Percentiles rank a stretch among this genome's conserved stretches.
Evolutionary conservation across 345 rosid species (phyloP).

Genomic region (Corymbia maculata): DNA sequence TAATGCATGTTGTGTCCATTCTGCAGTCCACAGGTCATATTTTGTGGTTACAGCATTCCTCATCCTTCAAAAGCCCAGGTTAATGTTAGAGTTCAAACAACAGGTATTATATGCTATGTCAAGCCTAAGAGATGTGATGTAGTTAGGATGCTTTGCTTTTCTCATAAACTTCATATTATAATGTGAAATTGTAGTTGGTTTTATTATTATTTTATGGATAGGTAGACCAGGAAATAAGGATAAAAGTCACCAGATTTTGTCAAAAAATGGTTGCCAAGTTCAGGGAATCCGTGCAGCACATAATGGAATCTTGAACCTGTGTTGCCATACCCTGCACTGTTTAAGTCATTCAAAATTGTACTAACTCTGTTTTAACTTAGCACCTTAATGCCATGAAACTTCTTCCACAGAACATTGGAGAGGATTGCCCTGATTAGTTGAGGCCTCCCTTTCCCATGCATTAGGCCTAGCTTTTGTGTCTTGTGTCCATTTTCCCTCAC

Average conservation of each 20-base stretch:
- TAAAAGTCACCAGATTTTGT: not conserved
- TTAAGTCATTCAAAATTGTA: not conserved
- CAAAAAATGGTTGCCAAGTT: not conserved
- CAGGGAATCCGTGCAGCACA: not conserved
- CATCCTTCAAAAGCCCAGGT: conserved; percentile 84
- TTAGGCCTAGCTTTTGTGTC: not conserved
- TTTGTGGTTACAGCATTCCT: conserved; percentile 77
- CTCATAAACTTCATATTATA: not conserved
- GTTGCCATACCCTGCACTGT: not conserved
- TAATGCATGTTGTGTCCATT: not conserved
- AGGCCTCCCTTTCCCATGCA: not conserved
- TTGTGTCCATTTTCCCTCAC: not conserved
- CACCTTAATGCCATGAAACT: not conserved
- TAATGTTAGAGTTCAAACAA: conserved; percentile 75
- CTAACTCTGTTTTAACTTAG: not conserved
- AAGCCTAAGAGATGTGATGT: not conserved
- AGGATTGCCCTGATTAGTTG: not conserved
- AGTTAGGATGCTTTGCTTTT: not conserved
- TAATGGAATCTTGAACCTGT: not conserved
- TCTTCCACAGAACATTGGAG: not conserved
- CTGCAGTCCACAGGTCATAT: conserved; percentile 70
- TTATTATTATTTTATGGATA: not conserved
- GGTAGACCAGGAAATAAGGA: not conserved
- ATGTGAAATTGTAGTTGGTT: not conserved
- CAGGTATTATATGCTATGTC: conserved; percentile 33